Conservation (phyloP, 441 rosid species). For the Euphorbia schlechtendalii region DNA sequence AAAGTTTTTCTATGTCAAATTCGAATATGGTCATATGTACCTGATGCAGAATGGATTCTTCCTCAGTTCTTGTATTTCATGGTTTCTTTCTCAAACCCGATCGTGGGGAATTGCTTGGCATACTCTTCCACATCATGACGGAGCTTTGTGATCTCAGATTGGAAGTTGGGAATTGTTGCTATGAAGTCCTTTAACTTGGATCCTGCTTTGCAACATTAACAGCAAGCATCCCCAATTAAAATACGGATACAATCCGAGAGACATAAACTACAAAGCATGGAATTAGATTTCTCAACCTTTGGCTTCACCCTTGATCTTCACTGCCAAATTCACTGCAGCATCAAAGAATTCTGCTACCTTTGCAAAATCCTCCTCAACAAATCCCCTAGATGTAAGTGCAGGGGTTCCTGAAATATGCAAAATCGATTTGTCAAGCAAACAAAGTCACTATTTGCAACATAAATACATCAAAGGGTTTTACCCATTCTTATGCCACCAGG, state of each 20-base stretch:
- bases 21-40: conserved; percentile 13
- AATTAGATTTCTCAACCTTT: conserved; percentile 40
- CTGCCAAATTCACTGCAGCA: conserved; percentile 60
- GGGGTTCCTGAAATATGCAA: conserved; percentile 60
- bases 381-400: conserved; percentile 90
- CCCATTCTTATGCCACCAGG: conserved; percentile 99
- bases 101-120: conserved; percentile 96
- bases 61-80: conserved; percentile 91
- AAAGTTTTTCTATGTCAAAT: background rate
- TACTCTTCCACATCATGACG: conserved; percentile 73
- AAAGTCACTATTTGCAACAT: background rate
- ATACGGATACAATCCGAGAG: background rate
- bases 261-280: background rate
- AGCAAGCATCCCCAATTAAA: conserved; percentile 5
- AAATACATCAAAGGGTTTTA: conserved; percentile 22
- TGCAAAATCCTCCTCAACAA: conserved; percentile 79
- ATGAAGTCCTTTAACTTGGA: conserved; percentile 86
- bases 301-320: conserved; percentile 72
- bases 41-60: conserved; percentile 18
- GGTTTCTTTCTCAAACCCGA: conserved; percentile 85
- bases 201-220: conserved; percentile 33
- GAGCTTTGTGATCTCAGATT: conserved; percentile 63
- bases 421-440: conserved; percentile 11
- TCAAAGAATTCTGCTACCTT: conserved; percentile 84
- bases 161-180: conserved; percentile 47